A percentile compares a stretch with the other conserved stretches of the same genome.
Evolutionary conservation across 2,329 filamentous ascomycete species (phyloP).

Genomic region (Aureobasidium sp.): DNA sequence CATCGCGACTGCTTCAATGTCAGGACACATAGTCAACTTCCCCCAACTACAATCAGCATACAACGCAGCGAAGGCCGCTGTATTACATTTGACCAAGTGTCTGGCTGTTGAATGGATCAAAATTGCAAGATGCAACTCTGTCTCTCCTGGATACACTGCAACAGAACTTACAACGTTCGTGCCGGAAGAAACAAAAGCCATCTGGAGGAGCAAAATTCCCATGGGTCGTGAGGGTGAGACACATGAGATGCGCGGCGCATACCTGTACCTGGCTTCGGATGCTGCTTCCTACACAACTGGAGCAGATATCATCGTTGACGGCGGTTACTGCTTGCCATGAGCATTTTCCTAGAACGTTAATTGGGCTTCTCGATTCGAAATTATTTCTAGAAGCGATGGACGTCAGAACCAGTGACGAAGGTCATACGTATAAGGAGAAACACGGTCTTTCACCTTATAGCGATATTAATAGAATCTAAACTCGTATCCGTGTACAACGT

Average conservation of each 20-base stretch:
- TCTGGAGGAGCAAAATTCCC: slow-evolving; percentile 65
- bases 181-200: slow-evolving; percentile 55
- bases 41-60: slow-evolving; percentile 61
- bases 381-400: background rate
- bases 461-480: slow-evolving; percentile 5
- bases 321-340: slow-evolving; percentile 11
- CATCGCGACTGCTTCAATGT: slow-evolving; percentile 71
- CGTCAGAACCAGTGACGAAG: background rate
- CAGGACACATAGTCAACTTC: slow-evolving; percentile 67
- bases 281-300: slow-evolving; percentile 77
- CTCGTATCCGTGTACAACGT: slow-evolving; percentile 4
- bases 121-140: slow-evolving; percentile 62
- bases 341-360: background rate
- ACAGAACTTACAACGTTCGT: slow-evolving; percentile 64
- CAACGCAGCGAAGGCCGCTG: slow-evolving; percentile 26
- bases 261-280: slow-evolving; percentile 72
- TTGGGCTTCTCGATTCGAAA: background rate
- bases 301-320: slow-evolving; percentile 54
- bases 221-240: slow-evolving; percentile 67
- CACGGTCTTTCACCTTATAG: background rate
- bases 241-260: slow-evolving; percentile 74
- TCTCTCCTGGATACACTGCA: slow-evolving; percentile 65
- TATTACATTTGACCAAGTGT: slow-evolving; percentile 47
- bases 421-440: background rate
- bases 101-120: slow-evolving; percentile 69